These are phyloP conservation scores for Chlorella sorokiniana DNA, from an alignment of 139 green algal genomes.

Conservation along the genomic window DNA sequence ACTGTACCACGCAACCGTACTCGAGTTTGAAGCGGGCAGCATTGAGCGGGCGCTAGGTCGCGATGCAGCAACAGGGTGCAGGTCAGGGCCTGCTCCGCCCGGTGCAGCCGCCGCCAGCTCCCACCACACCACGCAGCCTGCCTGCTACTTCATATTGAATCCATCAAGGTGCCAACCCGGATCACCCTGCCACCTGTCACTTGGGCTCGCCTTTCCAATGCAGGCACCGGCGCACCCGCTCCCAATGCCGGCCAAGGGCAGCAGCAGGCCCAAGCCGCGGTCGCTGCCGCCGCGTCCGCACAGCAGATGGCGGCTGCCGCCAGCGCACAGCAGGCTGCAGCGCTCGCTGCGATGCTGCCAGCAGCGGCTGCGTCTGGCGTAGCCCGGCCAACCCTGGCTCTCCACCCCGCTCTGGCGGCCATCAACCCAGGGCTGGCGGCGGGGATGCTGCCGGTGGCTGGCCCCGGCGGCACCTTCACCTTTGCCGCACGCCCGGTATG, in stretches of 20 bases:
- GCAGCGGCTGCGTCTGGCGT: not conserved
- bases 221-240: no score
- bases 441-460: not conserved
- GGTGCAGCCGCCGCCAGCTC: no score
- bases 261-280: conserved; percentile 18
- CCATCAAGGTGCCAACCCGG: no score
- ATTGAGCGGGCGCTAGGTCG: no score
- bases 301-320: not conserved
- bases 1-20: no score
- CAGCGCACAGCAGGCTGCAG: conserved; percentile 8
- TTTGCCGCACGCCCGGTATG: conserved; percentile 3
- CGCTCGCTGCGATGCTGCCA: conserved; percentile 1
- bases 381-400: not conserved
- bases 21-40: no score
- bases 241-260: conserved; percentile 2
- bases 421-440: not conserved
- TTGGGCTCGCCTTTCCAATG: no score
- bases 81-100: no score
- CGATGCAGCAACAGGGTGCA: no score
- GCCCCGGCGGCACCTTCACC: not conserved
- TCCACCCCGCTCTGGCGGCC: conserved; percentile 16
- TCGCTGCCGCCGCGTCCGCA: not conserved
- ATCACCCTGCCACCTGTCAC: no score
- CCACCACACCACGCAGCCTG: no score
- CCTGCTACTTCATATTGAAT: no score